Base-by-base conservation (phyloP, 2,329 filamentous ascomycete species). In the Aspergillus amoenus region DNA sequence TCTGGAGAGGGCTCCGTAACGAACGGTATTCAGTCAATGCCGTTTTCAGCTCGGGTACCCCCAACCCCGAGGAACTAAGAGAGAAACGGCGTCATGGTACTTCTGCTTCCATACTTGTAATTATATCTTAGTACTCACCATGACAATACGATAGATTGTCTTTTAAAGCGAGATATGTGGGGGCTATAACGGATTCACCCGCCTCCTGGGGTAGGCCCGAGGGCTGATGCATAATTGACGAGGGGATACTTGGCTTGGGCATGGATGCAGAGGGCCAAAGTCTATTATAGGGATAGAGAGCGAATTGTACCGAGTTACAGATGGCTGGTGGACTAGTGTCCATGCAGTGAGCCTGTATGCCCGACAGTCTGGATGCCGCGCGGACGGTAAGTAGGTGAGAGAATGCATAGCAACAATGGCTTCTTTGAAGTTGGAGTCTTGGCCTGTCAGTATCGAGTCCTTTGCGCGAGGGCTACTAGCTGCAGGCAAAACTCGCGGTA, bases 331-430 rank as follows among this genome's bases (percentile, higher is more conserved):
- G 24, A 30, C 27, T 4, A 30, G 27, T 11, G 27, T 30, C 27
- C 27, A 30, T 30, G 40, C n/a, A 42, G 40, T 37, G 34, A 45
- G 61, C 57, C 58, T 57, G 63, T 55, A 66, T 53, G 60, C 50
- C 13, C 58, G 59, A 67, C 65, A 65, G 64, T 56, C 64, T 64
- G 65, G 59, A 54, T 64, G 61, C 61, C 57, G 59, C 58, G 61
- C 61, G 60, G 64, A 61, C 63, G 61, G 56, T 45, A 59, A 57
- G 57, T 55, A 64, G 55, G 58, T 53, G 60, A 64, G 59, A 62
- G 52, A 44, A 65, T 63, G 63, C 61, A 65, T 46, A 61, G 63
- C 63, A 27, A 45, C 8, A 45, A 27, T 45, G 43, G 24, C 24
- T 44, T 18, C 3, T 44, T n/a, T 18, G 43, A 18, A 45, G 22